Percentiles rank a stretch among this genome's conserved stretches.
Evolutionary conservation across 1,284 basidiomycete genomes (phyloP).

Genomic region (Apiotrichum sp.): DNA sequence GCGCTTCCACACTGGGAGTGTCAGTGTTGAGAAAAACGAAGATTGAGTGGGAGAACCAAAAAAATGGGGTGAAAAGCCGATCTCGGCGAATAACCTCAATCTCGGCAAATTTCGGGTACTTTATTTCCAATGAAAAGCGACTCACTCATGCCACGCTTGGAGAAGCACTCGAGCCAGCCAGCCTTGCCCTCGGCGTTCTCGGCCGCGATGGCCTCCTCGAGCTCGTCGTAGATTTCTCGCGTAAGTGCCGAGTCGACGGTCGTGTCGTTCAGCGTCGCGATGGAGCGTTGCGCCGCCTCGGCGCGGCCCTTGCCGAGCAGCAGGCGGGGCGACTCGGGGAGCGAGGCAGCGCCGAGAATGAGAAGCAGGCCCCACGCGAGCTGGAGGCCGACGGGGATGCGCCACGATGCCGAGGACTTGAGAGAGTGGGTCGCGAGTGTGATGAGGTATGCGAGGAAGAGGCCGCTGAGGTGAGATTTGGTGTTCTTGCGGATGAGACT

Average conservation of each 20-base stretch:
- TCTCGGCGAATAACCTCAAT: no score
- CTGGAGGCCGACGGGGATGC: conserved; percentile 47
- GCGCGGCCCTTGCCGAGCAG: conserved; percentile 31
- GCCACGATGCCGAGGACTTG: conserved; percentile 60
- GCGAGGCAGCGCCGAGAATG: conserved; percentile 60
- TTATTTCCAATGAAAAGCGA: conserved; percentile 44
- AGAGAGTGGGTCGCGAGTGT: conserved; percentile 64
- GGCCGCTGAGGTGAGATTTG: conserved; percentile 32
- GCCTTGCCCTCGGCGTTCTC: conserved; percentile 73
- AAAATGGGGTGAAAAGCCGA: no score
- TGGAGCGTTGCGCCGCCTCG: conserved; percentile 57
- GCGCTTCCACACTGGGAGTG: conserved; percentile 5
- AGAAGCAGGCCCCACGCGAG: conserved; percentile 30
- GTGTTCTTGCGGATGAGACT: neutral
- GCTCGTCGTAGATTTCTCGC: conserved; percentile 60
- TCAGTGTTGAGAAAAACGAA: neutral
- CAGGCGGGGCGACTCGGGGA: conserved; percentile 60
- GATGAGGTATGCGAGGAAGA: conserved; percentile 67
- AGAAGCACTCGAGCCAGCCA: conserved; percentile 70
- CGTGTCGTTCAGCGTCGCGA: conserved; percentile 62
- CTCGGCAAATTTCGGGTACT: no score
- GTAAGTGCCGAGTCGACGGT: conserved; percentile 59
- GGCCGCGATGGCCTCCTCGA: conserved; percentile 52
- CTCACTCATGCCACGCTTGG: conserved; percentile 34
- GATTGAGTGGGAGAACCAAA: no score